Evolutionary conservation across 495 filamentous ascomycete species (phyloP), one percentile per base, ranked within the genome.

Genomic region (Penicillium atrosanguineum): DNA sequence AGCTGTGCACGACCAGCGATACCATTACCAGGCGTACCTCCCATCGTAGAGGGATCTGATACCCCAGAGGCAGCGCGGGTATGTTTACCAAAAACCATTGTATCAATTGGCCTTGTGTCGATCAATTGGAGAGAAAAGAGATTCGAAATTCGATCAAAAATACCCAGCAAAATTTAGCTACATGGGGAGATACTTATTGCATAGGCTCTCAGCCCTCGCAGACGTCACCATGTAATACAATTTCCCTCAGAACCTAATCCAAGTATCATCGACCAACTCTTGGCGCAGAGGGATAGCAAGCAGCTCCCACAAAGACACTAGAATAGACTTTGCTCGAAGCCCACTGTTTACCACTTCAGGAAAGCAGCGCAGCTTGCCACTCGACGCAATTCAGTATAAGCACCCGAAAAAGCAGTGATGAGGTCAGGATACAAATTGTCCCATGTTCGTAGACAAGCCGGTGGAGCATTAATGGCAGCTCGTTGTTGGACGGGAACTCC

Each of bases 1-100:
- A 77, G 61, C 62, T 71, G 65, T 44, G 60, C 18, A 38, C 56
- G 55, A 5, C n/a, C n/a, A n/a, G n/a, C n/a, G n/a, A n/a, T n/a
- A n/a, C n/a, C n/a, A n/a, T 50, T 41, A 2, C 50, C 45, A n/a
- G 55, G 43, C 3, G 45, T 44, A 18, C 42, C 26, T 11, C 37
- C 56, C 11, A 62, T 44, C 4, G 55, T 55, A 12, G 61, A 60
- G 1, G 31, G 8, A 14, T 34, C 31, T 8, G 31, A 34, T 12
- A 14, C 11, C 31, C 11, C 9, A 4, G 31, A 34, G 11, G 4
- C 31, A 14, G 37, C 1, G 6, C 58, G 64, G 42, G 50, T 63
- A 42, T 55, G 59, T 15, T 3, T 44, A 20, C 18, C 7, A 26
- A 54, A 44, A 16, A 44, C 25, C 47, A 57, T 48, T 15, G 14